phyloP scores from a whole-genome alignment of 805 yeast species.

The Wickerhamomyces xylosicus region DNA sequence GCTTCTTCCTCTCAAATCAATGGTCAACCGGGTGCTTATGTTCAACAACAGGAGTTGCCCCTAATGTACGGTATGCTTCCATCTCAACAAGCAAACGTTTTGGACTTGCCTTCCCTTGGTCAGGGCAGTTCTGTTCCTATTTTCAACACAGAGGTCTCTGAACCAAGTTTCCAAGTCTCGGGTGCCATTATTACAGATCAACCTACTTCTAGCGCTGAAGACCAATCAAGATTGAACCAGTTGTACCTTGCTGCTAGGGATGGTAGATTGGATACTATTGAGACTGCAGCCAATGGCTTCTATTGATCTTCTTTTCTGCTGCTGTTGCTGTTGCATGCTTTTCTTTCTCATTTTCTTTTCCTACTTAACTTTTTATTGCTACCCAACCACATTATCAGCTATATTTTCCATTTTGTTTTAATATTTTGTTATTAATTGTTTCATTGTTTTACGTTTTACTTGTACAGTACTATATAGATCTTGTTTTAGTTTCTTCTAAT shows the following conservation, averaged over 20 bases:
- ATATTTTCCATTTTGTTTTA: no score
- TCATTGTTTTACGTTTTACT: no score
- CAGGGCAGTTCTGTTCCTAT: not conserved
- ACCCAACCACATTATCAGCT: no score
- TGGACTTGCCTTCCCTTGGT: constrained; percentile 1
- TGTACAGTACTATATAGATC: no score
- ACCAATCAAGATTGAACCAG: constrained; percentile 35
- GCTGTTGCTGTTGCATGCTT: not conserved
- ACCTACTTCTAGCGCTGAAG: constrained; percentile 22
- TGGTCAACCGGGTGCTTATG: constrained; percentile 14
- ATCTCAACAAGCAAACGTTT: not conserved
- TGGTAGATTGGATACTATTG: constrained; percentile 43
- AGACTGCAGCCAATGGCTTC: constrained; percentile 33
- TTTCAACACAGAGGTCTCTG: not conserved
- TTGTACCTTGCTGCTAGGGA: constrained; percentile 45
- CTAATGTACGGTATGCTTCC: constrained; percentile 11
- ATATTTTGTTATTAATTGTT: no score
- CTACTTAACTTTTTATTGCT: no score
- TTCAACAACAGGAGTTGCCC: constrained; percentile 17
- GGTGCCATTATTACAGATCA: constrained; percentile 15
- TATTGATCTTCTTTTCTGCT: constrained; percentile 1
- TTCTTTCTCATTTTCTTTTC: not conserved
- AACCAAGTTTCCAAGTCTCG: not conserved
- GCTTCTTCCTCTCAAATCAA: not conserved
- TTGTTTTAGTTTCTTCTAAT: no score